Percentiles rank a stretch among this genome's conserved stretches.
These are phyloP conservation scores for Zalaria sp. DNA, from an alignment of 2,329 filamentous ascomycete species.

Conservation along the genomic window DNA sequence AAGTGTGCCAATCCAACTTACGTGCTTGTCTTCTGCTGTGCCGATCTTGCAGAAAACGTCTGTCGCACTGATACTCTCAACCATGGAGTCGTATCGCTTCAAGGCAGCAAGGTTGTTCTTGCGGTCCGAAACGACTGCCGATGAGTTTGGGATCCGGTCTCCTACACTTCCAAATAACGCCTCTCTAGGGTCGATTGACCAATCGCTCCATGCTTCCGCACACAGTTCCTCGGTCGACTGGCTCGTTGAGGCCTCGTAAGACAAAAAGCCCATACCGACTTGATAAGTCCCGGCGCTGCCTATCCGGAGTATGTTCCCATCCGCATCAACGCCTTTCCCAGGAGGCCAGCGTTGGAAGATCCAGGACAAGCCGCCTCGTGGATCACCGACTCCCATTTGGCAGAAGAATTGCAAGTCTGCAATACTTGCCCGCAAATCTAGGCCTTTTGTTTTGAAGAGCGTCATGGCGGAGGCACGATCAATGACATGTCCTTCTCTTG, in stretches of 20 bases:
- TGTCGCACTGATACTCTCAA: constrained; percentile 48
- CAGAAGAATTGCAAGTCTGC: constrained; percentile 92
- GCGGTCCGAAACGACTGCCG: neutral
- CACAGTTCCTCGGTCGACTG: constrained; percentile 40
- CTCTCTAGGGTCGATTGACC: constrained; percentile 34
- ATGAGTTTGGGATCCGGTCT: too few relatives aligned
- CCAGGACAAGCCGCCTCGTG: constrained; percentile 82
- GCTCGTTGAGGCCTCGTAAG: constrained; percentile 18
- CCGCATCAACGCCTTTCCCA: constrained; percentile 52
- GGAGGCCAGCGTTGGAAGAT: constrained; percentile 65
- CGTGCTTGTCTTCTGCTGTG: constrained; percentile 21
- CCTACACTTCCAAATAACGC: constrained; percentile 6
- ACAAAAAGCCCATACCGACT: constrained; percentile 61
- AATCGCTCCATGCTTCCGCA: constrained; percentile 52
- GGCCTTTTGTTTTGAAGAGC: constrained; percentile 54
- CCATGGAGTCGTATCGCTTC: constrained; percentile 38
- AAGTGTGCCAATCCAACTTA: neutral
- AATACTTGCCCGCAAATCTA: constrained; percentile 69
- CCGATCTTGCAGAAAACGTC: constrained; percentile 44
- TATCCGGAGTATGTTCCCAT: constrained; percentile 58
- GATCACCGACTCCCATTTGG: constrained; percentile 83
- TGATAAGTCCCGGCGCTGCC: constrained; percentile 70
- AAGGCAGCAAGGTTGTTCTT: constrained; percentile 21
- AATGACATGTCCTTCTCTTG: constrained; percentile 77
- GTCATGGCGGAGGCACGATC: constrained; percentile 49